phyloP scores from a whole-genome alignment of 148 eudicot species.

The Silene uniflora region DNA sequence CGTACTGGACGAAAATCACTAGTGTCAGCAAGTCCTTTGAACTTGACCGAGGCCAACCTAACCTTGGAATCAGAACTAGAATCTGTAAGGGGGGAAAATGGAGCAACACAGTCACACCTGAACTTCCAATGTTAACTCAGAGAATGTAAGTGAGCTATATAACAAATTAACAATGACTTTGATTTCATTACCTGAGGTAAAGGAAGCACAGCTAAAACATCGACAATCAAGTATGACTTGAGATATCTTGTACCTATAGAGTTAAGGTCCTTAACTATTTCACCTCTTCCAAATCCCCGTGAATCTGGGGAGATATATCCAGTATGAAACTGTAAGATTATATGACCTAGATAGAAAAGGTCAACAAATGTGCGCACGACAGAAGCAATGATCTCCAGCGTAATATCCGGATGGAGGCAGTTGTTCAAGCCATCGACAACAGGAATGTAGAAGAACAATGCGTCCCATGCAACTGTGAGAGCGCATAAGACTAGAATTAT shows the following conservation, averaged over 20 bases:
- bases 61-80: slow-evolving; percentile 35
- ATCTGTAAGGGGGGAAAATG: slow-evolving; percentile 32
- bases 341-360: slow-evolving; percentile 51
- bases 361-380: slow-evolving; percentile 49
- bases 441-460: slow-evolving; percentile 61
- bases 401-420: slow-evolving; percentile 40
- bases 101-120: neutral
- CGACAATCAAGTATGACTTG: slow-evolving; percentile 41
- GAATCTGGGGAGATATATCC: slow-evolving; percentile 51
- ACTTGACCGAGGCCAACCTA: slow-evolving; percentile 21
- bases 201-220: slow-evolving; percentile 56
- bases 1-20: slow-evolving; percentile 48
- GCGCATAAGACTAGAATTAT: slow-evolving; percentile 45
- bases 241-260: slow-evolving; percentile 50
- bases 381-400: slow-evolving; percentile 37
- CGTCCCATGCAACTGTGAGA: slow-evolving; percentile 50
- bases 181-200: slow-evolving; percentile 35
- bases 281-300: slow-evolving; percentile 58
- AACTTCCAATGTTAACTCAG: neutral
- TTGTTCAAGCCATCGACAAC: slow-evolving; percentile 30
- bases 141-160: neutral
- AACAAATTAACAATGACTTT: neutral
- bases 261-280: slow-evolving; percentile 33
- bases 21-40: slow-evolving; percentile 49
- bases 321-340: slow-evolving; percentile 50